phyloP scores from a whole-genome alignment of 208 protist species.

The Herpetomonas samuelpessoai region DNA sequence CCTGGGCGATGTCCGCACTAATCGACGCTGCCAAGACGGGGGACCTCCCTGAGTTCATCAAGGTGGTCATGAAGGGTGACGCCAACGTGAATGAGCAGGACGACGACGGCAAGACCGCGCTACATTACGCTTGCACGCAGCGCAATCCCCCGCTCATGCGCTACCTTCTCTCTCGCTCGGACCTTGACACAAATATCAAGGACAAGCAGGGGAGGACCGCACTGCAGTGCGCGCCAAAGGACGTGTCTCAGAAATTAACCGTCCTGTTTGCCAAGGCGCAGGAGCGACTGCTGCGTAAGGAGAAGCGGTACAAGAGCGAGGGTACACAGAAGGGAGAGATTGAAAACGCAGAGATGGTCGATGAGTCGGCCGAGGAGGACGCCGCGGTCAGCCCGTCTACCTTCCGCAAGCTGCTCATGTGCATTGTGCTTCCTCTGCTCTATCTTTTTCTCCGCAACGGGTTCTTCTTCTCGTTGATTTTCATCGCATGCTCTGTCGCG shows the following conservation, averaged over 20 bases:
- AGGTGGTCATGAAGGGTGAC: constrained; percentile 40
- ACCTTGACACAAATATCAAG: constrained; percentile 33
- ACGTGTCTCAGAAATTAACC: constrained; percentile 30
- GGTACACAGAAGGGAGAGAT: constrained; percentile 25
- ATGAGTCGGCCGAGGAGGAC: constrained; percentile 43
- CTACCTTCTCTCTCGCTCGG: constrained; percentile 40
- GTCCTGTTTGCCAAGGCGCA: constrained; percentile 55
- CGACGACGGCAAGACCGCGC: constrained; percentile 48
- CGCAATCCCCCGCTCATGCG: constrained; percentile 32
- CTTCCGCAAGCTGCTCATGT: constrained; percentile 65
- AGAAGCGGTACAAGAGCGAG: constrained; percentile 18
- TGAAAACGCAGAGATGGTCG: constrained; percentile 48
- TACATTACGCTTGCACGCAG: constrained; percentile 68
- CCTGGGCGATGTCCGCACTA: constrained; percentile 19
- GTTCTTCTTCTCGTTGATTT: constrained; percentile 60
- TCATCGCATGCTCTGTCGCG: constrained; percentile 48
- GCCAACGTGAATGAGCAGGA: constrained; percentile 58
- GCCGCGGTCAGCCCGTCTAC: constrained; percentile 77
- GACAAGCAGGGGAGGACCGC: constrained; percentile 60
- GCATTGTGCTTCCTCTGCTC: constrained; percentile 63
- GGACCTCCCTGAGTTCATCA: constrained; percentile 41
- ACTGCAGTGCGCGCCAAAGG: constrained; percentile 43
- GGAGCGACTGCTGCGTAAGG: constrained; percentile 32
- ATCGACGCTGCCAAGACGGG: constrained; percentile 26
- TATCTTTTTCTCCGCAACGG: constrained; percentile 82